Percentiles rank a stretch among this genome's conserved stretches.
These are phyloP conservation scores for Pseudopithomyces maydicus DNA, from an alignment of 2,329 filamentous ascomycete genomes.

Conservation along the genomic window DNA sequence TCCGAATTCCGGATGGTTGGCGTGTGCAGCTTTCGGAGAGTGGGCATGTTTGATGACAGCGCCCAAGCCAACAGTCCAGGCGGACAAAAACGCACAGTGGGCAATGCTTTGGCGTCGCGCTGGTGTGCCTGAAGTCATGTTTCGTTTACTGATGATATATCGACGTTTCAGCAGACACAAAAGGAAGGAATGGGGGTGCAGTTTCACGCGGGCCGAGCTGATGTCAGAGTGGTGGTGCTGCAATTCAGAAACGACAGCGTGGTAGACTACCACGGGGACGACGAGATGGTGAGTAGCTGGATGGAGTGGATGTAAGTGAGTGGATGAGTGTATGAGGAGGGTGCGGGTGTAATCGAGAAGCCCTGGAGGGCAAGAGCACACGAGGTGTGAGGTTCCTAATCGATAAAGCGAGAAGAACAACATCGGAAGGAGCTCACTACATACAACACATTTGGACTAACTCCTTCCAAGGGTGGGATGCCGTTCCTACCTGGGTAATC, in stretches of 20 bases:
- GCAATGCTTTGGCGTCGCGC: background rate
- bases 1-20: constrained; percentile 3
- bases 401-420: too few relatives aligned
- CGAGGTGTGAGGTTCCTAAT: constrained; percentile 8
- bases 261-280: too few relatives aligned
- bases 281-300: too few relatives aligned
- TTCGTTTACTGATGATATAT: background rate
- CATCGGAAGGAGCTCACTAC: too few relatives aligned
- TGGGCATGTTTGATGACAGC: constrained; percentile 6
- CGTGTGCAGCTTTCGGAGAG: constrained; percentile 5
- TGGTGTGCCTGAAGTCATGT: constrained; percentile 1
- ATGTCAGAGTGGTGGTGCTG: background rate
- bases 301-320: too few relatives aligned
- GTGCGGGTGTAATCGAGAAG: background rate
- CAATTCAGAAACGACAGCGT: constrained; percentile 7
- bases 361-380: background rate
- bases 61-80: background rate
- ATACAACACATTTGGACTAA: too few relatives aligned
- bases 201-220: background rate
- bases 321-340: constrained; percentile 10
- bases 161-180: background rate
- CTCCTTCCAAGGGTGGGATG: too few relatives aligned
- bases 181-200: background rate
- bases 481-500: too few relatives aligned
- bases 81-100: constrained; percentile 3